Base-by-base conservation (phyloP, 1,139 yeast genomes). In the Insectozyma bohioensis region DNA sequence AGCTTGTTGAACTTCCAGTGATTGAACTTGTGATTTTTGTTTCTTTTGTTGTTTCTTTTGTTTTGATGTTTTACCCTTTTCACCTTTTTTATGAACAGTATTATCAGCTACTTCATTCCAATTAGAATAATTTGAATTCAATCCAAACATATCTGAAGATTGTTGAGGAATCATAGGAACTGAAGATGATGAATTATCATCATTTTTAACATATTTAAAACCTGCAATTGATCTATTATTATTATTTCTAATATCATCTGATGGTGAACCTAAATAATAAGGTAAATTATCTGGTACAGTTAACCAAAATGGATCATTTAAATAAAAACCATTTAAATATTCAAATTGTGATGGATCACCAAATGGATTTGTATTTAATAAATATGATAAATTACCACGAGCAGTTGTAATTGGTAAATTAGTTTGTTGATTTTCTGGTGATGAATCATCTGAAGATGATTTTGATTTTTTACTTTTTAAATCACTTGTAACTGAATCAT, bases 261-360 rank as follows among this genome's bases (percentile, higher is more conserved):
- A 55, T 1, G 69, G 69, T 2, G 67, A 59, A 24, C 63, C 59
- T 20, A 65, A 46, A 34, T 60, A 63, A 37, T 58, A 63, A 1
- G 72, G 71, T 20, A 64, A 43, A 37, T 63, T 63, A 30, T 64
- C 71, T 0, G 71, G 70, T 34, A 61, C 62, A 2, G 70, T 58
- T 30, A 63, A 52, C 74, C 73, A 67, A 36, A 65, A 67, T 6
- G 73, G 73, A 44, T 67, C 74, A 32, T 52, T 54, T 28, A 64
- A 46, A 31, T 64, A 60, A 40, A 63, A 58, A 5, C 45, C 45
- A 28, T 42, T 36, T 17, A 42, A 33, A 21, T 40, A 40, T 24
- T 41, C 45, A 33, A 39, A 39, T 29, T 39, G 40, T 12, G 38
- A 33, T 21, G 41, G 37, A 29, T 39, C 41, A 24, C 40, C 45